phyloP scores from a whole-genome alignment of 148 eudicot species.

The Fagopyrum esculentum region DNA sequence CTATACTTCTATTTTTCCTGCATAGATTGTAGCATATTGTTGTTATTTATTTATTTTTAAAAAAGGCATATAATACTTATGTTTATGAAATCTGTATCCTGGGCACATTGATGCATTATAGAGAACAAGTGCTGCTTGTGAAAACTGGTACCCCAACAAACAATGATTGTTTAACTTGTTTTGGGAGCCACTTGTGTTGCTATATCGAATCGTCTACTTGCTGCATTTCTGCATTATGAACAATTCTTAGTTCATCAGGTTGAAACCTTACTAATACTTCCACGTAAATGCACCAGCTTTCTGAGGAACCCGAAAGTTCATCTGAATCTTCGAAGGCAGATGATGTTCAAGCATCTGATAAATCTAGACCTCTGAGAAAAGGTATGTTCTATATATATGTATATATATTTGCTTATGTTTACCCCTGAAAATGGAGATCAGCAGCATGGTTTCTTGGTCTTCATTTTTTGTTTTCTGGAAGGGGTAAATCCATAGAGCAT shows the following conservation, averaged over 20 bases:
- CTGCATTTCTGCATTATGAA: neutral
- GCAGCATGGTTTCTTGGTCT: neutral
- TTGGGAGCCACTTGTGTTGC: neutral
- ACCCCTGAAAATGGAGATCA: neutral
- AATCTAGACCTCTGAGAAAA: slow-evolving; percentile 52
- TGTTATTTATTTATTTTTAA: too few relatives aligned
- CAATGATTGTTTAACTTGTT: neutral
- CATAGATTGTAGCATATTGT: too few relatives aligned
- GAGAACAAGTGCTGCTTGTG: neutral
- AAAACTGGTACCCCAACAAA: neutral
- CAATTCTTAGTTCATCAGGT: neutral
- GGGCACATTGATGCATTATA: neutral
- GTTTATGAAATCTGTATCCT: neutral
- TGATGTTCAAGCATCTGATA: slow-evolving; percentile 39
- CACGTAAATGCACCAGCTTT: slow-evolving; percentile 30
- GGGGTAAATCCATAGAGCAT: neutral
- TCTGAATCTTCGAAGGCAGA: slow-evolving; percentile 52
- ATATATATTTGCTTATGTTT: neutral
- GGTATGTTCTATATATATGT: slow-evolving; percentile 27
- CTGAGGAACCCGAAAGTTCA: slow-evolving; percentile 64
- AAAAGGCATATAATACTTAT: neutral
- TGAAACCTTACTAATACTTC: neutral
- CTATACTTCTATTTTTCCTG: neutral
- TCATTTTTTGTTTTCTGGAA: too few relatives aligned
- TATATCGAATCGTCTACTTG: neutral